phyloP scores from a whole-genome alignment of 441 rosid species.

The Daphne laureola region DNA sequence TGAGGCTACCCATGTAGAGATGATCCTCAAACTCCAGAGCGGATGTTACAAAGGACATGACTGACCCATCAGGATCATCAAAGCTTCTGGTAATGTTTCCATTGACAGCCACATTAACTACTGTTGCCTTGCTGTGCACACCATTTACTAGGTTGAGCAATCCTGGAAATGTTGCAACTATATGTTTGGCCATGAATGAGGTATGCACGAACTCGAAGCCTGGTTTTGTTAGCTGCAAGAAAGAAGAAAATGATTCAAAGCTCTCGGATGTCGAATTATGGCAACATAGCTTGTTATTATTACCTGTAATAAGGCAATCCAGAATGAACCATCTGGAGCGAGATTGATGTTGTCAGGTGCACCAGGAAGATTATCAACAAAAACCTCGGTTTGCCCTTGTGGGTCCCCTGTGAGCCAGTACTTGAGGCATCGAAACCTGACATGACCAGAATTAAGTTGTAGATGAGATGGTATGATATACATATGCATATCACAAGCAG shows the following conservation, averaged over 20 bases:
- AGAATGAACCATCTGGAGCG: conserved; percentile 46
- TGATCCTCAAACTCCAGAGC: conserved; percentile 43
- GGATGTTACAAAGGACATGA: conserved; percentile 35
- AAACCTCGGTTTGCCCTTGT: conserved; percentile 29
- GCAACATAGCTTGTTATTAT: no score
- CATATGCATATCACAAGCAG: neutral
- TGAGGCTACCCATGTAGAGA: conserved; percentile 46
- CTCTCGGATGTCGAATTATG: neutral
- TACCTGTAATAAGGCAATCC: conserved; percentile 38
- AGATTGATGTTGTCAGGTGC: conserved; percentile 47
- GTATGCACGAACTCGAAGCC: conserved; percentile 32
- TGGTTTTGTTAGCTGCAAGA: conserved; percentile 16
- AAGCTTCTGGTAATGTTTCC: conserved; percentile 29
- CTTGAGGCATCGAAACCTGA: conserved; percentile 39
- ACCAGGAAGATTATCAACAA: conserved; percentile 35
- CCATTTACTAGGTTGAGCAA: conserved; percentile 10
- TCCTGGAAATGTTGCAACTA: conserved; percentile 28
- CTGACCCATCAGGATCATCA: conserved; percentile 39
- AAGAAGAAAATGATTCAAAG: neutral
- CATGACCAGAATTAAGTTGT: neutral
- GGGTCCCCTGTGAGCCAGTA: conserved; percentile 36
- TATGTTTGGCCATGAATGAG: conserved; percentile 27
- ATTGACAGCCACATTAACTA: conserved; percentile 32
- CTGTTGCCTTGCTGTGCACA: conserved; percentile 15
- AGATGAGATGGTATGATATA: neutral